phyloP scores from a whole-genome alignment of 768 basidiomycete species.

The Phlebiopsis flavidoalba region DNA sequence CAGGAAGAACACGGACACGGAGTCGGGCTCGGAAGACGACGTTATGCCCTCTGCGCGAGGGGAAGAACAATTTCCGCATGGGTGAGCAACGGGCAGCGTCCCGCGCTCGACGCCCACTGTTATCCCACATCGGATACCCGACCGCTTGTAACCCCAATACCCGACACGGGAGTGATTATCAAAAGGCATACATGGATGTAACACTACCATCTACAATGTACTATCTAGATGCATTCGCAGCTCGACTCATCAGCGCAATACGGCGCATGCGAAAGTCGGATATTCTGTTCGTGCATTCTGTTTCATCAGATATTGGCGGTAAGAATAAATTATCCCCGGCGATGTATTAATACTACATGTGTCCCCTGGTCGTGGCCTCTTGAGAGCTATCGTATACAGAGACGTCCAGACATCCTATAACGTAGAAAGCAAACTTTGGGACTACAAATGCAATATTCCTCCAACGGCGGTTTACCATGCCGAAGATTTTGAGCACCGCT shows the following conservation, averaged over 20 bases:
- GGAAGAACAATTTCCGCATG: conserved; percentile 84
- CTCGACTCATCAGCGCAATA: neutral
- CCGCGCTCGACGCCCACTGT: neutral
- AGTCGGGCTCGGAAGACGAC: conserved; percentile 33
- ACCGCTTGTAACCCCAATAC: neutral
- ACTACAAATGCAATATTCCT: neutral
- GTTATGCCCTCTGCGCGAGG: conserved; percentile 75
- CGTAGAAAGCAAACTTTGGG: neutral
- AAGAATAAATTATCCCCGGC: neutral
- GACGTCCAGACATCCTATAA: neutral
- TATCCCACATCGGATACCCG: neutral
- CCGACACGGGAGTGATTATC: neutral
- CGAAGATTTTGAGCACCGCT: conserved; percentile 63
- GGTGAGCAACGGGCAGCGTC: conserved; percentile 36
- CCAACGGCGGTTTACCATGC: conserved; percentile 24
- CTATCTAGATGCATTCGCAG: neutral
- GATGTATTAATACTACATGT: neutral
- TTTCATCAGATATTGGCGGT: neutral
- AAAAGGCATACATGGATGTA: neutral
- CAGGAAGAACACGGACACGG: conserved; percentile 44
- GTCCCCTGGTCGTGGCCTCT: neutral
- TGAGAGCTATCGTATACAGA: neutral
- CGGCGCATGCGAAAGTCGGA: too few relatives aligned
- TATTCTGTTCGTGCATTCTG: too few relatives aligned
- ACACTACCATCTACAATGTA: neutral